Conservation (phyloP, 2,329 filamentous ascomycete genomes). For the Exserohilum rostratum region DNA sequence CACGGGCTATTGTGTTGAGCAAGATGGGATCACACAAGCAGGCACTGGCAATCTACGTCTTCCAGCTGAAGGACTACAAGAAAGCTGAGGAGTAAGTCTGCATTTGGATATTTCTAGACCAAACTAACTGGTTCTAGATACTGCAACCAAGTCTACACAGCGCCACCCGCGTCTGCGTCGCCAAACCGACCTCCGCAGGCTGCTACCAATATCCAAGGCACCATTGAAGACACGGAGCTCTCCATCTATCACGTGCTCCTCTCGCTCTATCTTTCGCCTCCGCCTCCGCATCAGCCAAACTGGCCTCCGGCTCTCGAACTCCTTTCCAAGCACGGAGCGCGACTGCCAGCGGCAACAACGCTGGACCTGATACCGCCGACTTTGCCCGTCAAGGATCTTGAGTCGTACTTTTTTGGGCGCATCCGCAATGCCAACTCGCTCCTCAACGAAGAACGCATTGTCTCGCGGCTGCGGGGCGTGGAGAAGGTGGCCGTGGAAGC, state of each 20-base stretch:
- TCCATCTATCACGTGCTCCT: constrained; percentile 94
- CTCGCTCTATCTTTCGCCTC: constrained; percentile 84
- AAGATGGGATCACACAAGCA: constrained; percentile 97
- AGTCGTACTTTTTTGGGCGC: constrained; percentile 88
- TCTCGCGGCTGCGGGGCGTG: constrained; percentile 76
- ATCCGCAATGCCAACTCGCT: constrained; percentile 85
- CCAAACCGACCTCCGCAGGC: constrained; percentile 38
- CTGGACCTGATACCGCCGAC: constrained; percentile 82
- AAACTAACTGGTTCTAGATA: constrained; percentile 59
- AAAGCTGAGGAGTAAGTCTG: constrained; percentile 84
- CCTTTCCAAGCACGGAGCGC: constrained; percentile 89
- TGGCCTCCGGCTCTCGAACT: constrained; percentile 82
- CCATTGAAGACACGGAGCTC: constrained; percentile 63
- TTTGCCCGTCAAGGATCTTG: constrained; percentile 78
- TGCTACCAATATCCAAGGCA: constrained; percentile 21
- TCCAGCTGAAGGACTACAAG: constrained; percentile 82
- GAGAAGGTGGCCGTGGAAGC: constrained; percentile 80
- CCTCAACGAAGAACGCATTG: constrained; percentile 79
- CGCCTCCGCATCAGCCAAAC: constrained; percentile 72
- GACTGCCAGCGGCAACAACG: constrained; percentile 85
- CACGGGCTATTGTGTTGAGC: constrained; percentile 86
- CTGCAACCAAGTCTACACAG: constrained; percentile 83
- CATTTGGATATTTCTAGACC: no score
- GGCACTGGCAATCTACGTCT: constrained; percentile 96
- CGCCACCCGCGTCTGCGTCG: constrained; percentile 31